A percentile compares a stretch with the other conserved stretches of the same genome.
Evolutionary conservation across 495 filamentous ascomycete species (phyloP).

Genomic region (Penicillium coffeae): DNA sequence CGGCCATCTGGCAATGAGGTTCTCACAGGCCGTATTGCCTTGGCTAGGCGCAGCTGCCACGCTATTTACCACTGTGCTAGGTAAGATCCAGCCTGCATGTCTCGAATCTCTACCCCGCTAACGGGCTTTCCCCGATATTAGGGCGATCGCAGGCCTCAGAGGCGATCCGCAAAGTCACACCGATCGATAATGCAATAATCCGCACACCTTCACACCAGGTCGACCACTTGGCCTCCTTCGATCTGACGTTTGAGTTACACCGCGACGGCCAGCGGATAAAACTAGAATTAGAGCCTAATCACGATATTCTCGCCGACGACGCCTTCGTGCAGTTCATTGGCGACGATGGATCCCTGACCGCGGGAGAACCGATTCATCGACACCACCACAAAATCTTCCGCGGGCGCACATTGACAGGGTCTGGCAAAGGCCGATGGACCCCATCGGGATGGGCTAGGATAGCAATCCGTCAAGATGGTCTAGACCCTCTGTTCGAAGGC

Average conservation of each 20-base stretch:
- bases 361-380: conserved; percentile 62
- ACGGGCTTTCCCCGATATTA: conserved; percentile 9
- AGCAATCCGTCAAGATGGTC: conserved; percentile 69
- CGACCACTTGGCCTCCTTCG: conserved; percentile 74
- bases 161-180: conserved; percentile 69
- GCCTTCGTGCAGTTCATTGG: conserved; percentile 69
- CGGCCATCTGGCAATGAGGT: conserved; percentile 19
- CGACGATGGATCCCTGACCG: conserved; percentile 59
- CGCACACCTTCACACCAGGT: conserved; percentile 75
- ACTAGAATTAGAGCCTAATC: conserved; percentile 82
- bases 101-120: neutral
- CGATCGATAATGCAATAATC: conserved; percentile 71
- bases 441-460: conserved; percentile 85
- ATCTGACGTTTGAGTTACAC: conserved; percentile 74
- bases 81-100: conserved; percentile 3
- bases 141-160: conserved; percentile 73
- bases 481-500: conserved; percentile 80
- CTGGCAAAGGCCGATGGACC: conserved; percentile 63
- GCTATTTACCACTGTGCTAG: conserved; percentile 16
- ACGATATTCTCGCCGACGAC: conserved; percentile 78
- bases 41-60: conserved; percentile 14
- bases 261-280: conserved; percentile 65
- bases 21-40: conserved; percentile 15
- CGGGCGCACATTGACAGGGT: conserved; percentile 69
- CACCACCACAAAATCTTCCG: conserved; percentile 77